Evolutionary conservation across 2,329 filamentous ascomycete species (phyloP).

Genomic region (Cladophialophora yegresii): DNA sequence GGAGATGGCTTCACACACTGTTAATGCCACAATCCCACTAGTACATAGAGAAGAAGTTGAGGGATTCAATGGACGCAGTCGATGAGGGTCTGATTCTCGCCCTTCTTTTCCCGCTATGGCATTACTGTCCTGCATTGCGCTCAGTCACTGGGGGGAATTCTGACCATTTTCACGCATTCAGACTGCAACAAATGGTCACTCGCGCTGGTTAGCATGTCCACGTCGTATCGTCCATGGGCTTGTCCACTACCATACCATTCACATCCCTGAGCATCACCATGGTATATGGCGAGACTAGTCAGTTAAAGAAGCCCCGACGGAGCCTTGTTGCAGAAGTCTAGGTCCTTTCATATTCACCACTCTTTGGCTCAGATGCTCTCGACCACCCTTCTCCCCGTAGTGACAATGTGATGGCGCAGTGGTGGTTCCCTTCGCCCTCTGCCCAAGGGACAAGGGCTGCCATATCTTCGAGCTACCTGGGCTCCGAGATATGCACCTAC

Average conservation of each 20-base stretch:
- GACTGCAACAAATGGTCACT: too few relatives aligned
- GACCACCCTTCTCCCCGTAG: neutral
- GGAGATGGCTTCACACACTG: neutral
- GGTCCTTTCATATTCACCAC: neutral
- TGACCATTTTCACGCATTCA: neutral
- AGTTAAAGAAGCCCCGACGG: too few relatives aligned
- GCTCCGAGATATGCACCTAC: neutral
- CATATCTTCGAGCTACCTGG: neutral
- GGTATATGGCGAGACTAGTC: neutral
- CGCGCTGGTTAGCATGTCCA: too few relatives aligned
- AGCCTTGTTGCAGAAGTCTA: neutral
- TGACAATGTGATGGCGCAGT: neutral
- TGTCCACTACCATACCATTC: neutral
- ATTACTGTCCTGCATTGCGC: neutral
- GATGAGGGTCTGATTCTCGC: neutral
- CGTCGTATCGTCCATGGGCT: too few relatives aligned
- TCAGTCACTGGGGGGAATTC: neutral
- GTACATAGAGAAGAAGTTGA: neutral
- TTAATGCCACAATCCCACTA: neutral
- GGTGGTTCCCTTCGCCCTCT: neutral
- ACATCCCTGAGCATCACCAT: neutral
- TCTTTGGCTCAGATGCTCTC: too few relatives aligned
- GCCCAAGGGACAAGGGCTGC: neutral
- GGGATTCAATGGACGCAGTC: neutral
- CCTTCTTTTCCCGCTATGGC: neutral